phyloP scores from a whole-genome alignment of 352 stramenopile species.

The Peronospora belbahrii region DNA sequence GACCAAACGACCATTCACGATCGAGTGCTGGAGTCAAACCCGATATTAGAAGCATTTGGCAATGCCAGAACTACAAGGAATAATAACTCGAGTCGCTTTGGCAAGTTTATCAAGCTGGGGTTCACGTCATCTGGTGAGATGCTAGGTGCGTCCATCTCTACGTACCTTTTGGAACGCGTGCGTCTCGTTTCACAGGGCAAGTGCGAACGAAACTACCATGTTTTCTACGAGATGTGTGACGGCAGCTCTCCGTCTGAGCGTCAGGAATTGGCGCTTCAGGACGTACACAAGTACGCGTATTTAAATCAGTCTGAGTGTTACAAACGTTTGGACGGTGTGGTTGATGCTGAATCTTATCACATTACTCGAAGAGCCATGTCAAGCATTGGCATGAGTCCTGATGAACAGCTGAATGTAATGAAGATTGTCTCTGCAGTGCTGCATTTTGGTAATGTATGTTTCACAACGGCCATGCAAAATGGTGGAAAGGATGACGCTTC shows the following conservation, averaged over 20 bases:
- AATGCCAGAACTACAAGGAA: slow-evolving; percentile 94
- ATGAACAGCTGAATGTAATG: slow-evolving; percentile 80
- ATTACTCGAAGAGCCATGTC: slow-evolving; percentile 75
- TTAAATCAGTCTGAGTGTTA: slow-evolving; percentile 79
- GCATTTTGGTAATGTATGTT: slow-evolving; percentile 81
- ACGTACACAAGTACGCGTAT: slow-evolving; percentile 68
- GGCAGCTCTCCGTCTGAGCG: slow-evolving; percentile 59
- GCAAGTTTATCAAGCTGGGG: slow-evolving; percentile 94
- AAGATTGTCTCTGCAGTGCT: slow-evolving; percentile 79
- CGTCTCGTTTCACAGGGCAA: slow-evolving; percentile 88
- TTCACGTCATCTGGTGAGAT: slow-evolving; percentile 77
- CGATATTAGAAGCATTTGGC: slow-evolving; percentile 93
- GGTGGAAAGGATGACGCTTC: slow-evolving; percentile 55
- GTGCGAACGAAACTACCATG: slow-evolving; percentile 96
- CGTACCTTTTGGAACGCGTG: slow-evolving; percentile 95
- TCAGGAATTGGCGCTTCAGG: slow-evolving; percentile 34
- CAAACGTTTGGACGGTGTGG: slow-evolving; percentile 60
- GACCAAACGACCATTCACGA: slow-evolving; percentile 62
- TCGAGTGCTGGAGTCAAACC: slow-evolving; percentile 91
- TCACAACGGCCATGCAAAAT: slow-evolving; percentile 45
- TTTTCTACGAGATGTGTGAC: slow-evolving; percentile 95
- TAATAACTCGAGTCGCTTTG: slow-evolving; percentile 95
- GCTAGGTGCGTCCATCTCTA: slow-evolving; percentile 76
- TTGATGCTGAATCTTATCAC: slow-evolving; percentile 73
- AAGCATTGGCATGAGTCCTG: slow-evolving; percentile 63